phyloP scores from a whole-genome alignment of 106 monocot genomes.

The Dendrobium huoshanense region DNA sequence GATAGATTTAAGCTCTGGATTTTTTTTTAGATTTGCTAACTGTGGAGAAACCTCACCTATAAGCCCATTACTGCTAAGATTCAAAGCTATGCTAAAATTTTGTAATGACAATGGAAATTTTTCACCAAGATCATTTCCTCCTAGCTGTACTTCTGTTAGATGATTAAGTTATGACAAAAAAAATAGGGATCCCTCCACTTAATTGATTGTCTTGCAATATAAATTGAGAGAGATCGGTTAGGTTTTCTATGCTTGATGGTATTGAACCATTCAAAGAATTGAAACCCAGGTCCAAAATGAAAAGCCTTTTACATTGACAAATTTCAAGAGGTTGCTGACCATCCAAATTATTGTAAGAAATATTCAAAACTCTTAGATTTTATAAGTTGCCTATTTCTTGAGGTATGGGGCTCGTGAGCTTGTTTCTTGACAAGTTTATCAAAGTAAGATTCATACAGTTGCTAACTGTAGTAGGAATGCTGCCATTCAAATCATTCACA shows the following conservation, averaged over 20 bases:
- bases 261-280: constrained; percentile 70
- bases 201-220: constrained; percentile 52
- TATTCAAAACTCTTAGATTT: constrained; percentile 39
- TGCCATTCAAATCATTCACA: constrained; percentile 44
- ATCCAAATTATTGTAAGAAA: constrained; percentile 48
- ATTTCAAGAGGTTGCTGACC: constrained; percentile 58
- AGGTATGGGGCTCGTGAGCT: constrained; percentile 49
- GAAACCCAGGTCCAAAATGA: constrained; percentile 48
- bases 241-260: constrained; percentile 26
- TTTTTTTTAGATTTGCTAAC: constrained; percentile 28
- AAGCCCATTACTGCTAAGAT: constrained; percentile 70
- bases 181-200: constrained; percentile 55
- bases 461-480: constrained; percentile 46
- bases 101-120: constrained; percentile 49
- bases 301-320: constrained; percentile 36
- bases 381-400: constrained; percentile 40
- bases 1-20: constrained; percentile 69
- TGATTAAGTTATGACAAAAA: constrained; percentile 29
- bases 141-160: constrained; percentile 52
- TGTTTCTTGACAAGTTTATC: constrained; percentile 61
- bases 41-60: constrained; percentile 32
- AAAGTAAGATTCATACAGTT: constrained; percentile 46
- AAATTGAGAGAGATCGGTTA: constrained; percentile 32
- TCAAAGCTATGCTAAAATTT: constrained; percentile 36
- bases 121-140: constrained; percentile 60